These are phyloP conservation scores for Hydnomerulius pinastri DNA, from an alignment of 768 basidiomycete genomes.

Conservation along the genomic window DNA sequence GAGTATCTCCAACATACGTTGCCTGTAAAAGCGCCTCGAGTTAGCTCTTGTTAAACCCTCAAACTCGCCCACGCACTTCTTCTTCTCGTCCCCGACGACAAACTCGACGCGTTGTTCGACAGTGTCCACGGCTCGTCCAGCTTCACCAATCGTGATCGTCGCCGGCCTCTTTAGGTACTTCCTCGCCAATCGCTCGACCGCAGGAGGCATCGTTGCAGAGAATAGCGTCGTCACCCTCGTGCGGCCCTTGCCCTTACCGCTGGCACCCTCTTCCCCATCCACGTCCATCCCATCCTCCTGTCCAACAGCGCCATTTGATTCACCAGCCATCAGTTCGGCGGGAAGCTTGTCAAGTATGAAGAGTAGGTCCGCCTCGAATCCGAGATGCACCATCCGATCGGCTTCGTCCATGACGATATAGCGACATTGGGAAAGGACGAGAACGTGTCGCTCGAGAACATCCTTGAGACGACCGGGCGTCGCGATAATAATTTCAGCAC, in stretches of 20 bases:
- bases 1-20: constrained; percentile 87
- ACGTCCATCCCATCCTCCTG: constrained; percentile 71
- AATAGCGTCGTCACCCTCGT: constrained; percentile 95
- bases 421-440: constrained; percentile 95
- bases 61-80: constrained; percentile 64
- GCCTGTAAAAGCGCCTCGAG: constrained; percentile 45
- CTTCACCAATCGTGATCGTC: constrained; percentile 96
- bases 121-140: constrained; percentile 96
- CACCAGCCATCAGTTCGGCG: constrained; percentile 83
- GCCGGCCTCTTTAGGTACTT: constrained; percentile 95
- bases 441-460: constrained; percentile 92
- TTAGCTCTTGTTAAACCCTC: constrained; percentile 6
- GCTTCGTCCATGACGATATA: constrained; percentile 99
- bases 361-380: constrained; percentile 92
- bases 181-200: constrained; percentile 91
- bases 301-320: constrained; percentile 34
- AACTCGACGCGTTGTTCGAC: constrained; percentile 98
- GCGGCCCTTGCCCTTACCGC: constrained; percentile 55
- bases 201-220: constrained; percentile 98
- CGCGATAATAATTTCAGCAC: constrained; percentile 98
- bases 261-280: constrained; percentile 62
- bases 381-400: constrained; percentile 97
- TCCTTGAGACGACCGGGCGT: constrained; percentile 98
- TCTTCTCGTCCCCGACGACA: constrained; percentile 91
- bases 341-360: constrained; percentile 95